Percentiles rank a stretch among this genome's conserved stretches.
Evolutionary conservation across 2,329 filamentous ascomycete species (phyloP).

Genomic region (Malbranchea zuffiana): DNA sequence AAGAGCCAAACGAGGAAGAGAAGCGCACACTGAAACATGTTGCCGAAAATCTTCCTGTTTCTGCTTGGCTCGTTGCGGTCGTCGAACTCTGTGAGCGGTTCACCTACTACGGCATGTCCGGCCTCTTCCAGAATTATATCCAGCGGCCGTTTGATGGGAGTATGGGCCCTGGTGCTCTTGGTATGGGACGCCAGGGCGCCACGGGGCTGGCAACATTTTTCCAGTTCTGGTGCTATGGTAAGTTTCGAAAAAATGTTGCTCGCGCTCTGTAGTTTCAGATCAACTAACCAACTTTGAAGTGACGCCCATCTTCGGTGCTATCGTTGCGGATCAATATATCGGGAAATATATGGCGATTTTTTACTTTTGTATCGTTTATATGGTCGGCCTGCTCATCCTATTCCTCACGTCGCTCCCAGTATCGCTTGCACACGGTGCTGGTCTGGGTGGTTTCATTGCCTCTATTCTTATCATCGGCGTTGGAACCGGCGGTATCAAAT

Average conservation of each 20-base stretch:
- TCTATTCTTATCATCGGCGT: conserved; percentile 53
- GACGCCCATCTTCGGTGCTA: conserved; percentile 49
- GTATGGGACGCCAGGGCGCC: conserved; percentile 35
- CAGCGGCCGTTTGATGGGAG: conserved; percentile 32
- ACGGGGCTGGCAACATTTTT: conserved; percentile 44
- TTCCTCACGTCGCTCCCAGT: conserved; percentile 45
- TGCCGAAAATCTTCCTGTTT: conserved; percentile 45
- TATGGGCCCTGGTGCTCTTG: conserved; percentile 32
- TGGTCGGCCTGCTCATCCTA: conserved; percentile 46
- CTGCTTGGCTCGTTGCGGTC: conserved; percentile 47
- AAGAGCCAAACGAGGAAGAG: conserved; percentile 45
- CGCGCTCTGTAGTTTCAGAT: too few species aligned
- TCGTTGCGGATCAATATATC: conserved; percentile 50
- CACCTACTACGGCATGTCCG: conserved; percentile 46
- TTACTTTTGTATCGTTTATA: conserved; percentile 47
- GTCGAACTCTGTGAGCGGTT: conserved; percentile 50
- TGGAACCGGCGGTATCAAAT: conserved; percentile 58
- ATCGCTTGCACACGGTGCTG: conserved; percentile 40
- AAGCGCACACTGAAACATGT: conserved; percentile 42
- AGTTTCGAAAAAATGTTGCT: conserved; percentile 7
- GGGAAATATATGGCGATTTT: conserved; percentile 52
- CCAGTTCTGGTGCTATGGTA: conserved; percentile 45
- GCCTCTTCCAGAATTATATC: conserved; percentile 49
- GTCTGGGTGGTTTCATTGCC: conserved; percentile 46
- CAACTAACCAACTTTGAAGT: conserved; percentile 20